phyloP scores from a whole-genome alignment of 2,329 filamentous ascomycete genomes.

The Fusarium gaditjirri region DNA sequence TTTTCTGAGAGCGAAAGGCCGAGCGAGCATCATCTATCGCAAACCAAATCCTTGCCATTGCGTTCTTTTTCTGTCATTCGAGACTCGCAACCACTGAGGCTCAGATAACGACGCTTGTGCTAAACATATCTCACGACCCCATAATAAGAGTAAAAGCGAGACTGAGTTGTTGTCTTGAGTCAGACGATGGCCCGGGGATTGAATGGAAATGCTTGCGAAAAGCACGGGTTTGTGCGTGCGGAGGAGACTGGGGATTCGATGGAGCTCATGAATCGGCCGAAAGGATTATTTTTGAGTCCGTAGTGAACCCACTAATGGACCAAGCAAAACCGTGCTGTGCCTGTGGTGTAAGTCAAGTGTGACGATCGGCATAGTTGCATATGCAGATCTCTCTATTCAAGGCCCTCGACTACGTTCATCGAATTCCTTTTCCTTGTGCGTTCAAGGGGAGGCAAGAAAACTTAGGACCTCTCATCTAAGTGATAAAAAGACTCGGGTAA shows the following conservation, averaged over 20 bases:
- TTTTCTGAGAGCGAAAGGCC: background rate
- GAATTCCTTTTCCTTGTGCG: background rate
- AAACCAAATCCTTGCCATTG: constrained; percentile 7
- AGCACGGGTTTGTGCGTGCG: constrained; percentile 23
- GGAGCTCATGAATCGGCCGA: constrained; percentile 35
- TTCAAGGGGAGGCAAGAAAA: no score
- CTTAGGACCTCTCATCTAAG: no score
- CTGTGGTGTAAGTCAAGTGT: constrained; percentile 14
- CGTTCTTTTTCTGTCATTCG: background rate
- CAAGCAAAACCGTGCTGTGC: constrained; percentile 17
- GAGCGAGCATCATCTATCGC: background rate
- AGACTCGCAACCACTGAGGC: constrained; percentile 10
- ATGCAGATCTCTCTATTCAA: constrained; percentile 18
- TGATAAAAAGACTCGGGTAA: no score
- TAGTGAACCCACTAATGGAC: constrained; percentile 21
- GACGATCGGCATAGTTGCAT: constrained; percentile 11
- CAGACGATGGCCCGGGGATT: constrained; percentile 30
- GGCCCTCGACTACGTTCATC: background rate
- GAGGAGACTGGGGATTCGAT: constrained; percentile 33
- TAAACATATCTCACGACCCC: constrained; percentile 9
- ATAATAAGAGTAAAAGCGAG: background rate
- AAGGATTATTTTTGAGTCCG: constrained; percentile 29
- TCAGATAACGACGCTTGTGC: background rate
- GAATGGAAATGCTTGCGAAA: constrained; percentile 36
- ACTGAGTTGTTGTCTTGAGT: background rate